A percentile compares a stretch with the other conserved stretches of the same genome.
These are phyloP conservation scores for Wallemia ichthyophaga DNA, from an alignment of 1,284 basidiomycete species.

Conservation along the genomic window DNA sequence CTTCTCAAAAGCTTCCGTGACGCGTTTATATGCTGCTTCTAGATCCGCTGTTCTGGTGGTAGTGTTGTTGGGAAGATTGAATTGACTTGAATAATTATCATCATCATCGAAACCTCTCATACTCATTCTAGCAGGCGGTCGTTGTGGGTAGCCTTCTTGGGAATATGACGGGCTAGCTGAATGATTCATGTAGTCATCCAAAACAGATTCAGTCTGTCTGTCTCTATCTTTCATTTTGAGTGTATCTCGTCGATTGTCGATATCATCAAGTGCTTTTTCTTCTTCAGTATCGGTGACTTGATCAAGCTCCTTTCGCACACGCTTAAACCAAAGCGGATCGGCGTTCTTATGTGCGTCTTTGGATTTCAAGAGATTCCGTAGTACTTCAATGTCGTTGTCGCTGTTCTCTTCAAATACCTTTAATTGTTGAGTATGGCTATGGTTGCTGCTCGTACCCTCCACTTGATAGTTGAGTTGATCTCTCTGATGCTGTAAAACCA, in stretches of 20 bases:
- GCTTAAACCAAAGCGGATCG: slow-evolving; percentile 1
- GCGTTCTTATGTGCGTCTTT: neutral
- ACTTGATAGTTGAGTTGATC: neutral
- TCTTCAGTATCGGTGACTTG: neutral
- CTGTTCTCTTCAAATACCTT: neutral
- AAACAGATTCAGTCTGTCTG: neutral
- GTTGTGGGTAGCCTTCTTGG: neutral
- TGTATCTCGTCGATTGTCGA: neutral
- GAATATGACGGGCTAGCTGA: neutral
- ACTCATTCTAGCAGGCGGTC: neutral
- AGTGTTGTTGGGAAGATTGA: neutral
- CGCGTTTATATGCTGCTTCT: neutral
- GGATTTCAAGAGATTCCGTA: neutral
- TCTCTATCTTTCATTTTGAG: neutral
- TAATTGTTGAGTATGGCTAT: neutral
- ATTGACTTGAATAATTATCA: neutral
- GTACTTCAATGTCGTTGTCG: neutral
- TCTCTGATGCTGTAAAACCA: neutral
- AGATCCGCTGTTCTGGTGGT: neutral
- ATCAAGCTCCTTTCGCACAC: neutral
- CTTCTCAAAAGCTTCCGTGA: neutral
- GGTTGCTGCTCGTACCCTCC: neutral
- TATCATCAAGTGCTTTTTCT: neutral
- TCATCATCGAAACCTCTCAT: neutral
- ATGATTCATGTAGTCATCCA: neutral